Conservation (phyloP, 2,329 filamentous ascomycete species). For the Elsinoe necatrix region DNA sequence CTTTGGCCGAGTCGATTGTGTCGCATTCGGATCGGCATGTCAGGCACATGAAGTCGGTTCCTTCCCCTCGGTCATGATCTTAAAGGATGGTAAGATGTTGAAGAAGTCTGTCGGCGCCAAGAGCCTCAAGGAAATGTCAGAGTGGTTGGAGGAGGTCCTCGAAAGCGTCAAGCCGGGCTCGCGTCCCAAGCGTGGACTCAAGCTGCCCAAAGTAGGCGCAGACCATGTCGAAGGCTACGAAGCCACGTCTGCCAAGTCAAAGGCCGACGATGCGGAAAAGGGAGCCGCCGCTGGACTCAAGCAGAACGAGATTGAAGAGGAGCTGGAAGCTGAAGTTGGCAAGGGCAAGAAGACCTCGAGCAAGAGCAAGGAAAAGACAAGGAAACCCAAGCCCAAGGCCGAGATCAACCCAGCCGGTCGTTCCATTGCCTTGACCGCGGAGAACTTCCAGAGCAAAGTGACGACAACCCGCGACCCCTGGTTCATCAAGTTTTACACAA, state of each 20-base stretch:
- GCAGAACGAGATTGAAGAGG: conserved; percentile 10
- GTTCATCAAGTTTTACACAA: conserved; percentile 98
- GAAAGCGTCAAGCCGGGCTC: conserved; percentile 75
- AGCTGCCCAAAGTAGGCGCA: conserved; percentile 64
- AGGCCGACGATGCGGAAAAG: conserved; percentile 32
- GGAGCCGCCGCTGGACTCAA: conserved; percentile 26
- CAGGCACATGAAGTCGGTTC: conserved; percentile 54
- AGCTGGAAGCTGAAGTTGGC: conserved; percentile 14
- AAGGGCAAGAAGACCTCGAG: conserved; percentile 24
- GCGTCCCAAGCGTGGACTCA: conserved; percentile 56
- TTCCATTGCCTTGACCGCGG: conserved; percentile 67
- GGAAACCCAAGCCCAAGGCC: conserved; percentile 41
- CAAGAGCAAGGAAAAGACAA: conserved; percentile 35
- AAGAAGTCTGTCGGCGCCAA: conserved; percentile 59
- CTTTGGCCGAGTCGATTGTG: conserved; percentile 79
- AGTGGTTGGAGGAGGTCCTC: conserved; percentile 65
- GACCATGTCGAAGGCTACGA: conserved; percentile 25
- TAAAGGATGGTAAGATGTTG: conserved; percentile 63
- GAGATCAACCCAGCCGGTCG: conserved; percentile 67
- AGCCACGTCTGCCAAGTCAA: conserved; percentile 24
- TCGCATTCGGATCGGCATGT: conserved; percentile 75
- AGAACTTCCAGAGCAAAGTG: conserved; percentile 77
- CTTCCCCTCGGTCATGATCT: conserved; percentile 72
- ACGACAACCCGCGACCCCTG: conserved; percentile 84
- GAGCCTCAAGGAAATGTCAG: conserved; percentile 56